Percentiles rank a stretch among this genome's conserved stretches.
phyloP scores from a whole-genome alignment of 495 filamentous ascomycete genomes.

The Tuber borchii region DNA sequence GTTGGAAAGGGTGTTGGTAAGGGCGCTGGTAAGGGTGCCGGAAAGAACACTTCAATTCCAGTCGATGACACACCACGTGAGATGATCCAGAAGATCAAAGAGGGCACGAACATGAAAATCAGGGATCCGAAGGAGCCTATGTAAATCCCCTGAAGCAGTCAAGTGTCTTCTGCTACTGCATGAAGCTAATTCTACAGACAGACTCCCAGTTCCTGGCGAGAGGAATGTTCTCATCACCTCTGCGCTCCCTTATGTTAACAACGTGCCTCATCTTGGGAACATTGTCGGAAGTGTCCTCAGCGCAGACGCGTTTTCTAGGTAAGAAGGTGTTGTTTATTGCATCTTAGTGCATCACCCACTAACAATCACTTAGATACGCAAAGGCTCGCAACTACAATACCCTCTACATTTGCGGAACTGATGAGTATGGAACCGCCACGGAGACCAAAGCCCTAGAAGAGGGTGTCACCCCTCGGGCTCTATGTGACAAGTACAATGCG shows the following conservation, averaged over 20 bases:
- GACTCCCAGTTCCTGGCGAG: constrained; percentile 49
- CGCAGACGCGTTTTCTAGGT: constrained; percentile 70
- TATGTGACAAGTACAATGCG: constrained; percentile 79
- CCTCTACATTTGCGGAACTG: constrained; percentile 62
- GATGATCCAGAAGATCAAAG: constrained; percentile 26
- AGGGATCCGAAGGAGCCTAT: constrained; percentile 32
- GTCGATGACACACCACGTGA: constrained; percentile 20
- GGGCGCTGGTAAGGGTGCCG: constrained; percentile 13
- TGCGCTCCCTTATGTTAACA: constrained; percentile 85
- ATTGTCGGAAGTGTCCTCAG: constrained; percentile 83
- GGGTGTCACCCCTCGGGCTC: constrained; percentile 52
- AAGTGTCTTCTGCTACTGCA: neutral
- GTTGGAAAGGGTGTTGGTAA: neutral
- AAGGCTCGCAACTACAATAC: constrained; percentile 61
- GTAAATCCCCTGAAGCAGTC: constrained; percentile 15
- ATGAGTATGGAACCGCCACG: constrained; percentile 83
- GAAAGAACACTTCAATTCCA: constrained; percentile 1
- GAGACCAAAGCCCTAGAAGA: constrained; percentile 63
- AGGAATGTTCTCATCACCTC: constrained; percentile 57
- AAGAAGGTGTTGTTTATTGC: constrained; percentile 33
- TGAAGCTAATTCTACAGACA: constrained; percentile 21
- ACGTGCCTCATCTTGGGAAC: constrained; percentile 92
- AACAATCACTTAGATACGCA: constrained; percentile 55
- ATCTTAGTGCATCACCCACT: constrained; percentile 9
- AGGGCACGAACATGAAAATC: constrained; percentile 35